phyloP scores from a whole-genome alignment of 1,139 yeast species.

The Kodamaea derodonti region DNA sequence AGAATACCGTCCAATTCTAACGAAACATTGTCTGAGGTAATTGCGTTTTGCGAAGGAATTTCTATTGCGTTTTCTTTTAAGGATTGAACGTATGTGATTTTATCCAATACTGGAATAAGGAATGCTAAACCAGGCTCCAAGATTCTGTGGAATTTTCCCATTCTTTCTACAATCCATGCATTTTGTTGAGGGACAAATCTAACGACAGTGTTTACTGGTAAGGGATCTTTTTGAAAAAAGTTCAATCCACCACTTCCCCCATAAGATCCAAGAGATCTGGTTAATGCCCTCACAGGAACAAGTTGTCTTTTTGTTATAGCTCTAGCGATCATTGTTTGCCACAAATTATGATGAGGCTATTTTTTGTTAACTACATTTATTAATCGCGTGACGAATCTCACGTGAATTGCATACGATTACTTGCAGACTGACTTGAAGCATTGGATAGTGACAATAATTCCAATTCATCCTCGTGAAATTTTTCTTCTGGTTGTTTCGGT shows the following conservation, averaged over 20 bases:
- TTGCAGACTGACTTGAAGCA: too few species aligned
- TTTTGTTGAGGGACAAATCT: slow-evolving; percentile 87
- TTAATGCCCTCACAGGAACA: slow-evolving; percentile 2
- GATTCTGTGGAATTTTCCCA: slow-evolving; percentile 80
- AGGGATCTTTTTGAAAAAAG: slow-evolving; percentile 62
- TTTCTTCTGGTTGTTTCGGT: too few species aligned
- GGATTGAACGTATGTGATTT: slow-evolving; percentile 76
- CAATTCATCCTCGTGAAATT: too few species aligned
- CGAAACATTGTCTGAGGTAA: slow-evolving; percentile 82
- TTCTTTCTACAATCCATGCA: slow-evolving; percentile 88
- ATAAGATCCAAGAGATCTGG: slow-evolving; percentile 2
- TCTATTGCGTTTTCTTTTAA: slow-evolving; percentile 81
- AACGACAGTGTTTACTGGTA: slow-evolving; percentile 71
- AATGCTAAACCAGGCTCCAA: slow-evolving; percentile 77
- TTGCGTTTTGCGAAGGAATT: slow-evolving; percentile 80
- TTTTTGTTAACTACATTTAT: neutral
- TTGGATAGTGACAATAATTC: too few species aligned
- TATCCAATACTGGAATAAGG: slow-evolving; percentile 68
- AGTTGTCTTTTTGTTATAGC: slow-evolving; percentile 1
- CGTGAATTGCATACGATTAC: too few species aligned
- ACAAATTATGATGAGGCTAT: neutral
- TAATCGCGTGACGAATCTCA: too few species aligned
- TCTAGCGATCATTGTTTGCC: slow-evolving; percentile 1
- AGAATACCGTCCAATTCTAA: slow-evolving; percentile 82
- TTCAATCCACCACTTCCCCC: slow-evolving; percentile 25